phyloP scores from a whole-genome alignment of 139 green algal species.

The Raphidocelis subcapitata region DNA sequence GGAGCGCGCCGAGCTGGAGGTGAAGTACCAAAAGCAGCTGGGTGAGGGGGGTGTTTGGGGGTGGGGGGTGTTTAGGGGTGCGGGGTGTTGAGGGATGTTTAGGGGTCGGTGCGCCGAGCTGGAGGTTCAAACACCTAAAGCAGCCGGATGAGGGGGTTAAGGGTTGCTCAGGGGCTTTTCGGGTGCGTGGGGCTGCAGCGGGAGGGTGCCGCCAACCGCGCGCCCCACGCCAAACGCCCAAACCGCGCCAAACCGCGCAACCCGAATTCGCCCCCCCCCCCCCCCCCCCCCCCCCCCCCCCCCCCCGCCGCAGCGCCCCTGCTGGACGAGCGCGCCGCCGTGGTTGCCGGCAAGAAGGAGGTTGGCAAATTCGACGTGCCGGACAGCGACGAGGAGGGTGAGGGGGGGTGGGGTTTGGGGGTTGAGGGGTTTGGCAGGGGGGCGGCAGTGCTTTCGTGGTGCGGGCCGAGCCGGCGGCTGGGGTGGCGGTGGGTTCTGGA shows the following conservation, averaged over 20 bases:
- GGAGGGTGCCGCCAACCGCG: no score
- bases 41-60: constrained; percentile 27
- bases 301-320: constrained; percentile 34
- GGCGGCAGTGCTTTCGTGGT: no score
- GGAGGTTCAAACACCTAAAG: neutral
- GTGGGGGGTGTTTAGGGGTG: neutral
- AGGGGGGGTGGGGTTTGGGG: neutral
- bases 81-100: neutral
- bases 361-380: constrained; percentile 45
- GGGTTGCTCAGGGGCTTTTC: no score
- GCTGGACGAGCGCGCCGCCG: constrained; percentile 34
- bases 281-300: no score
- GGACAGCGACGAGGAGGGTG: constrained; percentile 44
- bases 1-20: constrained; percentile 53
- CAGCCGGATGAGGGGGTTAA: neutral
- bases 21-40: constrained; percentile 43
- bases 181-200: no score
- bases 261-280: no score
- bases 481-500: no score
- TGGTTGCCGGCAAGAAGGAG: constrained; percentile 30
- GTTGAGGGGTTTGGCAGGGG: no score
- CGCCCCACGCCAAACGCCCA: no score
- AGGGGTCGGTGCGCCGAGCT: neutral
- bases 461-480: no score
- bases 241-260: no score